These are phyloP conservation scores for Pisolithus microcarpus DNA, from an alignment of 768 basidiomycete genomes.

Conservation along the genomic window DNA sequence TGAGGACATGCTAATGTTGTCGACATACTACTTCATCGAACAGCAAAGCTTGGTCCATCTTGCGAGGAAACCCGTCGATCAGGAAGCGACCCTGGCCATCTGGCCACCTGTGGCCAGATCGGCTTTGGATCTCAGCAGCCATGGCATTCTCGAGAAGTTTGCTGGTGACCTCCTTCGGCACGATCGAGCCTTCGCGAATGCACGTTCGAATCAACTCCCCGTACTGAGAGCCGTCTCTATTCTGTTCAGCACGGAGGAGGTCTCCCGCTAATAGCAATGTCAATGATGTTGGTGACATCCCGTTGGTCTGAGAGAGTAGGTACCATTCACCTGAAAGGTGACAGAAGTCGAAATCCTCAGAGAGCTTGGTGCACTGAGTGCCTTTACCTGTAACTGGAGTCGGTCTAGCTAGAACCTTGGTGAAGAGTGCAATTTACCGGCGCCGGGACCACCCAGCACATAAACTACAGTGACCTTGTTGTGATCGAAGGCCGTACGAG, in stretches of 20 bases:
- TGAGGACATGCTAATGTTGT: not conserved
- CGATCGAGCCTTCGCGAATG: slow-evolving; percentile 89
- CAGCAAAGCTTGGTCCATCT: slow-evolving; percentile 94
- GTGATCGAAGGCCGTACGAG: slow-evolving; percentile 45
- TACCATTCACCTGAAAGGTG: slow-evolving; percentile 78
- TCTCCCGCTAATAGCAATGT: slow-evolving; percentile 69
- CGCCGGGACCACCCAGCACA: slow-evolving; percentile 95
- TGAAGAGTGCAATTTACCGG: slow-evolving; percentile 46
- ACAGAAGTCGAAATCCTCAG: slow-evolving; percentile 77
- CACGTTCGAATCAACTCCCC: slow-evolving; percentile 80
- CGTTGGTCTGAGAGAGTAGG: slow-evolving; percentile 2
- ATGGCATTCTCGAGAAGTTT: slow-evolving; percentile 94
- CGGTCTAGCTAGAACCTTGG: slow-evolving; percentile 3
- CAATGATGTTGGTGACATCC: not conserved
- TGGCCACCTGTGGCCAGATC: slow-evolving; percentile 51
- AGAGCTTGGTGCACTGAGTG: slow-evolving; percentile 84
- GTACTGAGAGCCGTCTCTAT: slow-evolving; percentile 74
- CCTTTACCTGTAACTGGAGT: slow-evolving; percentile 67
- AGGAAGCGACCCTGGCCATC: slow-evolving; percentile 79
- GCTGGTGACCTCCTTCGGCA: slow-evolving; percentile 95
- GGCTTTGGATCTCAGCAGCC: slow-evolving; percentile 46
- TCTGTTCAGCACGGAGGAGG: slow-evolving; percentile 90
- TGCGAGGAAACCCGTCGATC: slow-evolving; percentile 95
- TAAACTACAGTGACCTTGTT: slow-evolving; percentile 82
- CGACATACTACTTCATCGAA: slow-evolving; percentile 76